A percentile compares a stretch with the other conserved stretches of the same genome.
phyloP scores from a whole-genome alignment of 345 rosid species.

The Brassica rapa region DNA sequence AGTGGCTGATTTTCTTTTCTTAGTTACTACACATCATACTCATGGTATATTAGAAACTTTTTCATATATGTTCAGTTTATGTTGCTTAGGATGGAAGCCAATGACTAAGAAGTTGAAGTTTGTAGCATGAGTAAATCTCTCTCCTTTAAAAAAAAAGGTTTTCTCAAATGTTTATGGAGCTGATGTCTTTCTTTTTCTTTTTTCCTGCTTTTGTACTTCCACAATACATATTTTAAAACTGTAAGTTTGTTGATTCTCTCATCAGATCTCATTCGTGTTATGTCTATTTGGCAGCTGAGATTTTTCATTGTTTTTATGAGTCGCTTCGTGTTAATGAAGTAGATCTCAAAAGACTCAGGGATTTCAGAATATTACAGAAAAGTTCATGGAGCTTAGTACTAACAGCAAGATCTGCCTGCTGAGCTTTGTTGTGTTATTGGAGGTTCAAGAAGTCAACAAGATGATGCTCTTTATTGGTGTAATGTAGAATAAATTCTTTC shows the following conservation, averaged over 20 bases:
- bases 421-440: not conserved
- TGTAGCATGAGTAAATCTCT: not conserved
- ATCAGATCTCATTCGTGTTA: no score
- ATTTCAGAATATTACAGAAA: no score
- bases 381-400: no score
- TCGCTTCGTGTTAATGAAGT: not conserved
- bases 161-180: not conserved
- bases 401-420: no score
- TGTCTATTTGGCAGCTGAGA: no score
- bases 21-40: no score
- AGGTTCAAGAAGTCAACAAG: not conserved
- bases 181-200: not conserved
- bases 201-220: not conserved
- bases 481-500: not conserved
- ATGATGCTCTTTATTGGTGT: not conserved
- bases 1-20: no score
- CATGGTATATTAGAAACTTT: no score
- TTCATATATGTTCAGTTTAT: not conserved
- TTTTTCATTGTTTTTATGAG: not conserved
- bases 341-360: no score
- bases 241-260: no score
- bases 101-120: not conserved
- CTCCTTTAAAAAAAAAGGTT: not conserved
- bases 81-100: not conserved
- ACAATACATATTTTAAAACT: no score